These are phyloP conservation scores for Clonostachys solani DNA, from an alignment of 2,329 filamentous ascomycete genomes.

Conservation along the genomic window DNA sequence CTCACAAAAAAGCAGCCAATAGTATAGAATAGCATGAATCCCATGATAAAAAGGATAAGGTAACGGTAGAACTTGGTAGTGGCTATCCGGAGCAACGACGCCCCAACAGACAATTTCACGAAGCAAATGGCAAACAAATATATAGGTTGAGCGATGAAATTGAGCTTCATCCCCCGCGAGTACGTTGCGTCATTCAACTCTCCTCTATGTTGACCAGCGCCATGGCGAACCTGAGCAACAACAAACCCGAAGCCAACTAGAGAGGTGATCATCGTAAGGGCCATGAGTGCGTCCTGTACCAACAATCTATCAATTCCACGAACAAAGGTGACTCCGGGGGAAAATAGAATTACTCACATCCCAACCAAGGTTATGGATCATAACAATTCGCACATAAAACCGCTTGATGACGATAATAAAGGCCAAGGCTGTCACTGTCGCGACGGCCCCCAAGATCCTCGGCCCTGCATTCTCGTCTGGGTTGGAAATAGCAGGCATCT, in stretches of 20 bases:
- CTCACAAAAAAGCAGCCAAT: conserved; percentile 28
- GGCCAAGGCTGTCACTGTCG: conserved; percentile 28
- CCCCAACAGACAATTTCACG: conserved; percentile 35
- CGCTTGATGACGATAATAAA: conserved; percentile 31
- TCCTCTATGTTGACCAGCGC: conserved; percentile 38
- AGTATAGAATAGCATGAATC: conserved; percentile 24
- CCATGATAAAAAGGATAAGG: conserved; percentile 29
- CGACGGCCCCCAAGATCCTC: conserved; percentile 32
- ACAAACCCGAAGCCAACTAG: conserved; percentile 31
- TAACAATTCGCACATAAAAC: conserved; percentile 36
- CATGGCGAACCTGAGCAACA: conserved; percentile 31
- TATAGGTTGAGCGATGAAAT: conserved; percentile 37
- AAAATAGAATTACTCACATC: conserved; percentile 30
- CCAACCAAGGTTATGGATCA: conserved; percentile 40
- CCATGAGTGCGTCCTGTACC: conserved; percentile 21
- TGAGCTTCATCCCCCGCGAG: conserved; percentile 30
- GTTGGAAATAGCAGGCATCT: conserved; percentile 15
- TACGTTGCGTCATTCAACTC: conserved; percentile 29
- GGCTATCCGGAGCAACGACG: conserved; percentile 34
- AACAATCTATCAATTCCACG: not conserved
- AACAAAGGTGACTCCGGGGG: no score
- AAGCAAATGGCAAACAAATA: conserved; percentile 33
- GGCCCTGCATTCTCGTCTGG: conserved; percentile 26
- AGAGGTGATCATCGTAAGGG: conserved; percentile 18
- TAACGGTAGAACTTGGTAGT: conserved; percentile 24